Evolutionary conservation across 352 stramenopile species (phyloP), one percentile per base, ranked within the genome.

Genomic region (Paralagenidium karlingii): DNA sequence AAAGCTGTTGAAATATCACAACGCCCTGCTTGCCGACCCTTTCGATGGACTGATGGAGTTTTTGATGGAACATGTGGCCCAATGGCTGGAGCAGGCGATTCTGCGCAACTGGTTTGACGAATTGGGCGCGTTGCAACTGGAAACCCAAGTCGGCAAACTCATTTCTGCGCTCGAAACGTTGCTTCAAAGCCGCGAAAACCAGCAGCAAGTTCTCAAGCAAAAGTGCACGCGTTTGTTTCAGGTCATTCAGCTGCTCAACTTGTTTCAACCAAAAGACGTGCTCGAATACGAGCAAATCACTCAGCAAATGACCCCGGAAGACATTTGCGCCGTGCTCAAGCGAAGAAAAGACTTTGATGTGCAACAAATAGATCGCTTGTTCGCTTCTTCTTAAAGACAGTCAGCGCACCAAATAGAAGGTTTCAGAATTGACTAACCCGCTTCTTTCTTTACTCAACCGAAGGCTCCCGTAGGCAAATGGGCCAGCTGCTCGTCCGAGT

Each of bases 191-290:
- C 69, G 63, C 0, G 47, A 61, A 28, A 58, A 82, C 9, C n/a
- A n/a, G n/a, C n/a, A n/a, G n/a, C n/a, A n/a, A n/a, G n/a, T n/a
- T n/a, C 68, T 76, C 8, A 45, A 55, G 9, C 51, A 75, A 3
- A 69, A 61, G 46, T 91, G 88, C 46, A 88, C 69, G 11, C 58
- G 74, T 25, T 56, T 88, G 2, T 85, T 88, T 44, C 71, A 91
- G 45, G 32, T 88, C 25, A 67, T 80, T 29, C 71, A 87, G 8
- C 60, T 91, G 18, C 50, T 91, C 26, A 91, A 88, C 45, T 46
- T 91, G n/a, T 60, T 81, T 55, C 63, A 84, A 31, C 74, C 77
- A 4, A 54, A 33, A 12, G 71, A 91, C 42, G 59, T 91, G 3
- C 38, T 82, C 13, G 73, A 85, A 38, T 88, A 83, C 43, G 19